phyloP scores from a whole-genome alignment of 2,329 filamentous ascomycete genomes.

The Diaporthe citrichinensis region DNA sequence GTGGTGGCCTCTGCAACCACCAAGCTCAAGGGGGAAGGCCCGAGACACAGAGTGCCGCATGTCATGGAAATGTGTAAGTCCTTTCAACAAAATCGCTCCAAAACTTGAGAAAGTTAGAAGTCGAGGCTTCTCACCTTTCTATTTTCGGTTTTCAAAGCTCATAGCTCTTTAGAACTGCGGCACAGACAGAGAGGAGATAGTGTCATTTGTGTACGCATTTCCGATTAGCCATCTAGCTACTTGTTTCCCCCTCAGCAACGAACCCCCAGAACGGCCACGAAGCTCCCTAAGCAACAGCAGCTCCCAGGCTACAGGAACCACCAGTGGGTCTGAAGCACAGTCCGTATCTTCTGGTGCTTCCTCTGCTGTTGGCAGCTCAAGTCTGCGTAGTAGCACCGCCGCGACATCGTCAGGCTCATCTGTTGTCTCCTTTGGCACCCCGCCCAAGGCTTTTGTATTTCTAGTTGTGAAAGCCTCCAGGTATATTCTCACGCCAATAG shows the following conservation, averaged over 20 bases:
- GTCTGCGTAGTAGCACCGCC: not conserved
- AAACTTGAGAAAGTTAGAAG: no score
- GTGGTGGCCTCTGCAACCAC: conserved; percentile 29
- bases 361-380: not conserved
- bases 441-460: conserved; percentile 11
- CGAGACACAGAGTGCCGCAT: not conserved
- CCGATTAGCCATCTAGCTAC: not conserved
- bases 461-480: not conserved
- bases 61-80: not conserved
- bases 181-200: not conserved
- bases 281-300: conserved; percentile 9
- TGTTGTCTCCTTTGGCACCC: not conserved
- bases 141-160: no score
- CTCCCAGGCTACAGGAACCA: not conserved
- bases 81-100: no score
- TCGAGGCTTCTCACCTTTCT: no score
- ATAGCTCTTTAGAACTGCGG: not conserved
- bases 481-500: not conserved
- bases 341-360: not conserved
- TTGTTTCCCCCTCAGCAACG: not conserved
- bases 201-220: not conserved
- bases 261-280: not conserved
- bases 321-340: not conserved
- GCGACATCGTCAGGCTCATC: not conserved
- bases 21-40: not conserved